Conservation (phyloP, 2,329 filamentous ascomycete genomes). For the Paecilomyces dactylethromorphus region DNA sequence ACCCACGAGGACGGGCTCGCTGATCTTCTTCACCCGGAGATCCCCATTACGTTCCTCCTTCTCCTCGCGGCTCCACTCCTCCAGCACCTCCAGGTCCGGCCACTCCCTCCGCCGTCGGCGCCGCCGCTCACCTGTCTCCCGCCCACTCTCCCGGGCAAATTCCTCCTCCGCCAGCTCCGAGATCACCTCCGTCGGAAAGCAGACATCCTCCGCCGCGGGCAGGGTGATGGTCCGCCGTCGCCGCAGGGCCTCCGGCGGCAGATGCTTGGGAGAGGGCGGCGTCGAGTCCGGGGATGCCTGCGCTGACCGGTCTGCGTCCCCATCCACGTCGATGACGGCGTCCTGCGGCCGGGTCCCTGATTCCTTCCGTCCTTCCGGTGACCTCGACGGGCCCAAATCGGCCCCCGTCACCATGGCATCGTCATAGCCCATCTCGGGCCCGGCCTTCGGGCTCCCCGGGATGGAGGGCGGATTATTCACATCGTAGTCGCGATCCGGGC, state of each 20-base stretch:
- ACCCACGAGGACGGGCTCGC: slow-evolving; percentile 86
- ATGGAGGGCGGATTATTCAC: slow-evolving; percentile 61
- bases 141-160: slow-evolving; percentile 44
- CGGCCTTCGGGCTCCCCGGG: slow-evolving; percentile 51
- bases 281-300: slow-evolving; percentile 17
- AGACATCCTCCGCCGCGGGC: slow-evolving; percentile 78
- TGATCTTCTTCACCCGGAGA: slow-evolving; percentile 81
- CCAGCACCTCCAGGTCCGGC: slow-evolving; percentile 77
- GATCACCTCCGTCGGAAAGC: slow-evolving; percentile 81
- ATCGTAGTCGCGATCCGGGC: slow-evolving; percentile 44
- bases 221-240: slow-evolving; percentile 55
- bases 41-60: slow-evolving; percentile 81
- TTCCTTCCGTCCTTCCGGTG: slow-evolving; percentile 28
- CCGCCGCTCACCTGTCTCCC: slow-evolving; percentile 37
- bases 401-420: slow-evolving; percentile 45
- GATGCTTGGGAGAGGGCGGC: slow-evolving; percentile 32
- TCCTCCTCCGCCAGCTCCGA: slow-evolving; percentile 57
- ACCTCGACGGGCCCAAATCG: slow-evolving; percentile 30
- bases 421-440: slow-evolving; percentile 47
- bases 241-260: slow-evolving; percentile 30
- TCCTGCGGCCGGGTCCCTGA: slow-evolving; percentile 21
- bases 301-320: slow-evolving; percentile 11
- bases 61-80: slow-evolving; percentile 86
- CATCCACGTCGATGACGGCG: slow-evolving; percentile 40
- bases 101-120: slow-evolving; percentile 65